Percentiles rank a stretch among this genome's conserved stretches.
phyloP scores from a whole-genome alignment of 2,329 filamentous ascomycete genomes.

The Cladobotryum mycophilum region DNA sequence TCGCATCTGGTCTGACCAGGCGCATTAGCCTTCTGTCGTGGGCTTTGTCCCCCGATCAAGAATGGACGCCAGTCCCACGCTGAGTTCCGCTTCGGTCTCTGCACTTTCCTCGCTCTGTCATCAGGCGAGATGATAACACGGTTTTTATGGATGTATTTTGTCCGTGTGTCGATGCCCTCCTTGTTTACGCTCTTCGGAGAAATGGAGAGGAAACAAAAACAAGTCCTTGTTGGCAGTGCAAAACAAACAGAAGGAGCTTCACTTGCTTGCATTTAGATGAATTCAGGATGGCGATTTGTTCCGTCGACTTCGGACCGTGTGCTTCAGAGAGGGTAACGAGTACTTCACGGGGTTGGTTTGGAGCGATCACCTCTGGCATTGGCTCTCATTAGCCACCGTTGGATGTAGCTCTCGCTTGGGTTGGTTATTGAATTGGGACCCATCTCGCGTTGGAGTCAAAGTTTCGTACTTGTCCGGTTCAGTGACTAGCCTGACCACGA shows the following conservation, averaged over 20 bases:
- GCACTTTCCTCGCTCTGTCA: constrained; percentile 40
- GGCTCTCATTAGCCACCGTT: constrained; percentile 5
- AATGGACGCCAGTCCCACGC: constrained; percentile 44
- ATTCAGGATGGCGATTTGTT: constrained; percentile 10
- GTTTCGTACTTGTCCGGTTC: constrained; percentile 76
- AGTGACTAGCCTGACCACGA: constrained; percentile 14
- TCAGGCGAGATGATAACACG: constrained; percentile 56
- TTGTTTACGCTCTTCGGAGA: constrained; percentile 28
- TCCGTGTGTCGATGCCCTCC: constrained; percentile 68
- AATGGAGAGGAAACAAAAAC: constrained; percentile 88
- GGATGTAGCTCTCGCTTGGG: background rate
- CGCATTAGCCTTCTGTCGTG: constrained; percentile 49
- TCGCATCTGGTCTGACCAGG: constrained; percentile 45
- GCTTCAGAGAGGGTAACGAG: constrained; percentile 16
- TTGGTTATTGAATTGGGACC: constrained; percentile 54
- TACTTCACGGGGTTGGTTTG: constrained; percentile 4
- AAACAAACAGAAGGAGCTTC: constrained; percentile 64
- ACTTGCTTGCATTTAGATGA: constrained; percentile 14
- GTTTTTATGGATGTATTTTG: constrained; percentile 97
- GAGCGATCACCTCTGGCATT: background rate
- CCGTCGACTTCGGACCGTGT: constrained; percentile 13
- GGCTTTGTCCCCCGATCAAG: constrained; percentile 34
- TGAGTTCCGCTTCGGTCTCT: constrained; percentile 22
- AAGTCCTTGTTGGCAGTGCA: constrained; percentile 82
- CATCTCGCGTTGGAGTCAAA: constrained; percentile 93